Evolutionary conservation across 345 rosid genomes (phyloP).

Genomic region (Brassica rapa): DNA sequence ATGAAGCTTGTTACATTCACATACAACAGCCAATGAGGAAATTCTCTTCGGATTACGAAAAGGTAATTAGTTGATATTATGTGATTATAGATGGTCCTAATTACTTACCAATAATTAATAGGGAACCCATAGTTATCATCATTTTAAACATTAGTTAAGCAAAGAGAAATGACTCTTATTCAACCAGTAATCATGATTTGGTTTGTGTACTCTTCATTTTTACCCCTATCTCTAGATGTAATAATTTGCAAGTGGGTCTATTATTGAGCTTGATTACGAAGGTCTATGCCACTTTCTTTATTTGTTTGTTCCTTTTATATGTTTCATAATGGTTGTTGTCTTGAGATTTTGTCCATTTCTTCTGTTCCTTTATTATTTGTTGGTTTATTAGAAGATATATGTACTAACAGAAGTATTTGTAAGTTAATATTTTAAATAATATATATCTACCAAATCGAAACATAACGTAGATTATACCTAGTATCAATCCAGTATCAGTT

Average conservation of each 20-base stretch:
- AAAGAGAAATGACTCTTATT: constrained; percentile 14
- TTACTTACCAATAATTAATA: constrained; percentile 18
- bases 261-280: constrained; percentile 35
- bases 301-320: background rate
- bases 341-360: constrained; percentile 10
- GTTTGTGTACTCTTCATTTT: constrained; percentile 27
- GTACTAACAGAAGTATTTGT: background rate
- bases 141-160: constrained; percentile 8
- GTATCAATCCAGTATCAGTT: background rate
- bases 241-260: constrained; percentile 41
- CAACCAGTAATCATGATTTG: constrained; percentile 15
- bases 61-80: background rate
- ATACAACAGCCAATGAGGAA: background rate
- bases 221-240: constrained; percentile 9
- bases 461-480: background rate
- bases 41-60: background rate
- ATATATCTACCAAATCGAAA: background rate
- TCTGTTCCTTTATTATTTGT: background rate
- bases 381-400: background rate
- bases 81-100: background rate
- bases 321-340: background rate
- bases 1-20: background rate
- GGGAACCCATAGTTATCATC: constrained; percentile 10
- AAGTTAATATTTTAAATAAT: background rate
- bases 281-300: constrained; percentile 20